phyloP scores from a whole-genome alignment of 1,284 basidiomycete species.

The Lentinus polychrous region DNA sequence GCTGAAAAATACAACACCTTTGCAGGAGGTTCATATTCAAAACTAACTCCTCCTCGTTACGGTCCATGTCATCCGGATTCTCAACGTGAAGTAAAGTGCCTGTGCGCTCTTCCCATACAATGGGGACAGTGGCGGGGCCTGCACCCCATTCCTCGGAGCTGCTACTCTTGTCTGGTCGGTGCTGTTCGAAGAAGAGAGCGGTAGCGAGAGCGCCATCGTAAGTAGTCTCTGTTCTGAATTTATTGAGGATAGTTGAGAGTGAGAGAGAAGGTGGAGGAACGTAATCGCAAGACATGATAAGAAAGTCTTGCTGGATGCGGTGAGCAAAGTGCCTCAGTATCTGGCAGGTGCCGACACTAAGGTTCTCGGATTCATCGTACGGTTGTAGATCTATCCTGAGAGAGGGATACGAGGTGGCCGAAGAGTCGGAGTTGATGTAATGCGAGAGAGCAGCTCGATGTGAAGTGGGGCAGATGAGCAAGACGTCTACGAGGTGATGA shows the following conservation, averaged over 20 bases:
- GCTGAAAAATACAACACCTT: slow-evolving; percentile 30
- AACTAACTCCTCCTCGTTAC: slow-evolving; percentile 63
- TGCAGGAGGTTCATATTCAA: slow-evolving; percentile 69
- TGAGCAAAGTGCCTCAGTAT: slow-evolving; percentile 63
- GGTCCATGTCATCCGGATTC: slow-evolving; percentile 59
- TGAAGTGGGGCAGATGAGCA: slow-evolving; percentile 75
- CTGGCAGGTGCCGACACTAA: slow-evolving; percentile 59
- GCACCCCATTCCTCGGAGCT: slow-evolving; percentile 62
- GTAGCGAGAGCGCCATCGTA: slow-evolving; percentile 69
- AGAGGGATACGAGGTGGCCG: slow-evolving; percentile 48
- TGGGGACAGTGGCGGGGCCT: slow-evolving; percentile 35
- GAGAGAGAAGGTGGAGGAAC: slow-evolving; percentile 70
- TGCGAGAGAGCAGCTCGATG: slow-evolving; percentile 74
- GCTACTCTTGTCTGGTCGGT: slow-evolving; percentile 46
- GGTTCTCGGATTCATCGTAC: slow-evolving; percentile 64
- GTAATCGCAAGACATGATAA: slow-evolving; percentile 90
- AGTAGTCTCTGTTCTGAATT: slow-evolving; percentile 66
- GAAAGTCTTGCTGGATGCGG: slow-evolving; percentile 76
- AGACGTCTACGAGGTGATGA: slow-evolving; percentile 52
- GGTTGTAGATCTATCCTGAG: slow-evolving; percentile 69
- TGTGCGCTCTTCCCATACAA: slow-evolving; percentile 60
- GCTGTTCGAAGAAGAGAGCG: slow-evolving; percentile 66
- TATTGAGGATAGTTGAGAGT: slow-evolving; percentile 69
- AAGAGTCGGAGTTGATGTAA: slow-evolving; percentile 67
- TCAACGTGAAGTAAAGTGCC: slow-evolving; percentile 69